Evolutionary conservation across 2,329 filamentous ascomycete species (phyloP).

Genomic region (Aspergillus bombycis): DNA sequence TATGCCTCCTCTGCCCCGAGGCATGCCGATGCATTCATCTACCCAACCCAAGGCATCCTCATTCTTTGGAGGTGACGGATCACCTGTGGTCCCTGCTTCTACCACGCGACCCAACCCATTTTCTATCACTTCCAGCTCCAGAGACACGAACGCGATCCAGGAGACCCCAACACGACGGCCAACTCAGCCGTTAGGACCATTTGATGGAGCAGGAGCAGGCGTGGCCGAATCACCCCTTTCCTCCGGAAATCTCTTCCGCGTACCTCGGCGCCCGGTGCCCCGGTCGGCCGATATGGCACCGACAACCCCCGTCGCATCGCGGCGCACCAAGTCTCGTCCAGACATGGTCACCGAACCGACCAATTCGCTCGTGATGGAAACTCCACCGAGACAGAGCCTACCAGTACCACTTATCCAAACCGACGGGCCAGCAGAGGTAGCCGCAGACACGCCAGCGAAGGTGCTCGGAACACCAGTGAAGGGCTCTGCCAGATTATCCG

Average conservation of each 20-base stretch:
- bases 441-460: constrained; percentile 10
- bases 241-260: constrained; percentile 29
- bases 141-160: constrained; percentile 31
- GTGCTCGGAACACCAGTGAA: constrained; percentile 39
- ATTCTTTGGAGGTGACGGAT: constrained; percentile 11
- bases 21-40: constrained; percentile 30
- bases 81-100: constrained; percentile 34
- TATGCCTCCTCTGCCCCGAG: constrained; percentile 32
- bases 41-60: constrained; percentile 26
- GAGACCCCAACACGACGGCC: constrained; percentile 46
- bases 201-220: constrained; percentile 13
- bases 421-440: not conserved
- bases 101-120: constrained; percentile 31
- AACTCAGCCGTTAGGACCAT: constrained; percentile 26
- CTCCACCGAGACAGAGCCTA: constrained; percentile 28
- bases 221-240: constrained; percentile 19
- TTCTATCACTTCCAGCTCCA: constrained; percentile 23
- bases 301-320: constrained; percentile 33
- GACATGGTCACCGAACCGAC: constrained; percentile 1
- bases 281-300: constrained; percentile 29
- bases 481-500: constrained; percentile 24
- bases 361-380: constrained; percentile 33
- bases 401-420: constrained; percentile 7
- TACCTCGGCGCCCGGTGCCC: constrained; percentile 31
- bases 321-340: constrained; percentile 20